Percentiles rank a stretch among this genome's conserved stretches.
phyloP scores from a whole-genome alignment of 2,329 filamentous ascomycete genomes.

The Claviceps pazoutovae region DNA sequence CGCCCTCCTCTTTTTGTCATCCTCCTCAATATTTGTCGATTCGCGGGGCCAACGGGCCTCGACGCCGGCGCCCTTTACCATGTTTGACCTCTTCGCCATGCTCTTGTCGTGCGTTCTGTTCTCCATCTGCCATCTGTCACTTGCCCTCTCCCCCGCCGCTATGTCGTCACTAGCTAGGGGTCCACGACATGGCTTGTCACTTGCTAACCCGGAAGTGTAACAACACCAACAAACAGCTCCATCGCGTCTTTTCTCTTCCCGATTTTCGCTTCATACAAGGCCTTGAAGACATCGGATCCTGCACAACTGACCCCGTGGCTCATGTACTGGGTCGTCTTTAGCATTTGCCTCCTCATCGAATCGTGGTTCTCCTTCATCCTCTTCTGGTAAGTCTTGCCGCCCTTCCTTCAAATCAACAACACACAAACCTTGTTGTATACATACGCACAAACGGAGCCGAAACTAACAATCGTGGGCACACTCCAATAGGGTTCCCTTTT shows the following conservation, averaged over 20 bases:
- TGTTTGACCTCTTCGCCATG: conserved; percentile 70
- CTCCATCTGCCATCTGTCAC: not conserved
- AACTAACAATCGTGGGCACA: not conserved
- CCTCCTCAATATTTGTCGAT: not conserved
- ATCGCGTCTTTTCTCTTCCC: conserved; percentile 84
- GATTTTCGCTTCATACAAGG: conserved; percentile 95
- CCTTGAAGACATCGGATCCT: conserved; percentile 81
- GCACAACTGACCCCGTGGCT: conserved; percentile 90
- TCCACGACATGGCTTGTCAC: not conserved
- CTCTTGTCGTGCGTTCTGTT: conserved; percentile 53
- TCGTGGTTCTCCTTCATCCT: conserved; percentile 81
- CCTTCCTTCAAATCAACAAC: not conserved
- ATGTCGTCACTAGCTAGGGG: conserved; percentile 9
- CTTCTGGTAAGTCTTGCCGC: conserved; percentile 42
- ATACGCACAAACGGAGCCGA: not conserved
- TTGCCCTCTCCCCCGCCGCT: conserved; percentile 6
- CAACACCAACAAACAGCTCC: conserved; percentile 42
- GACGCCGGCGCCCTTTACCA: conserved; percentile 22
- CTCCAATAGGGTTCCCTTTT: conserved; percentile 64
- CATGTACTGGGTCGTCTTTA: conserved; percentile 96
- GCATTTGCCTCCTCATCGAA: conserved; percentile 67
- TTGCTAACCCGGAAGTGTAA: not conserved
- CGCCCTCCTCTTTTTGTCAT: not conserved
- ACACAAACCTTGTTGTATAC: not conserved
- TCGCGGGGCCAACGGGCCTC: conserved; percentile 9